These are phyloP conservation scores for Maudiozyma saulgeensis DNA, from an alignment of 805 yeast genomes.

Conservation along the genomic window DNA sequence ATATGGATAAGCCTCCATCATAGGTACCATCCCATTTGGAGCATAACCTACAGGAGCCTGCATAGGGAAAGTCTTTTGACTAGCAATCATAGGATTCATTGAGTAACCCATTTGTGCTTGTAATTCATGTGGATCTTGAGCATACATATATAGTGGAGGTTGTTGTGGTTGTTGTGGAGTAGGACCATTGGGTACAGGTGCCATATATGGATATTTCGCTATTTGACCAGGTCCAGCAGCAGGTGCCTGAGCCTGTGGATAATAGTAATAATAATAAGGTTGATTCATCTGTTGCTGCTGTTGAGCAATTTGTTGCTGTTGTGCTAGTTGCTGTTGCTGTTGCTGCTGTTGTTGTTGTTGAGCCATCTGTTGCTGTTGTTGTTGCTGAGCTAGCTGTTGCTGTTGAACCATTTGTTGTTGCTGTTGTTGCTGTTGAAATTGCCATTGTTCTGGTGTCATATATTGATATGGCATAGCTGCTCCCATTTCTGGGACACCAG, in stretches of 20 bases:
- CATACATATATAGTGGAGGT: not conserved
- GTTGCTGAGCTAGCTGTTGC: conserved; percentile 1
- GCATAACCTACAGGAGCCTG: not conserved
- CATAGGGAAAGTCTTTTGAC: not conserved
- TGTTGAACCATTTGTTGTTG: conserved; percentile 1
- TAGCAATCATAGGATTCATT: not conserved
- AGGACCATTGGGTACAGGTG: not conserved
- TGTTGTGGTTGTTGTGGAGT: not conserved
- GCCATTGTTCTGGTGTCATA: conserved; percentile 1
- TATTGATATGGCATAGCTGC: not conserved
- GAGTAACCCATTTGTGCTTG: not conserved
- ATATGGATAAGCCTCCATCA: conserved; percentile 1
- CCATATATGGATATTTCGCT: not conserved
- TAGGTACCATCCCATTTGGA: not conserved
- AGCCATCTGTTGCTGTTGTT: not conserved
- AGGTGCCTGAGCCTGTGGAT: conserved; percentile 3
- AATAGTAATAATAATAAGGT: conserved; percentile 3
- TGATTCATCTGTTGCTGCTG: conserved; percentile 1
- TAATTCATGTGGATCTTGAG: not conserved
- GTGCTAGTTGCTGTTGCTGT: conserved; percentile 2
- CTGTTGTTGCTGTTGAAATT: conserved; percentile 1
- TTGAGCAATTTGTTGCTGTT: not conserved
- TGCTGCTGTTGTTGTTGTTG: not conserved
- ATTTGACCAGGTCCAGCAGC: not conserved
- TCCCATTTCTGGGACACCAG: not conserved